Evolutionary conservation across 257 asterid genomes (phyloP), one percentile per base, ranked within the genome.

Genomic region (Salvia miltiorrhiza): DNA sequence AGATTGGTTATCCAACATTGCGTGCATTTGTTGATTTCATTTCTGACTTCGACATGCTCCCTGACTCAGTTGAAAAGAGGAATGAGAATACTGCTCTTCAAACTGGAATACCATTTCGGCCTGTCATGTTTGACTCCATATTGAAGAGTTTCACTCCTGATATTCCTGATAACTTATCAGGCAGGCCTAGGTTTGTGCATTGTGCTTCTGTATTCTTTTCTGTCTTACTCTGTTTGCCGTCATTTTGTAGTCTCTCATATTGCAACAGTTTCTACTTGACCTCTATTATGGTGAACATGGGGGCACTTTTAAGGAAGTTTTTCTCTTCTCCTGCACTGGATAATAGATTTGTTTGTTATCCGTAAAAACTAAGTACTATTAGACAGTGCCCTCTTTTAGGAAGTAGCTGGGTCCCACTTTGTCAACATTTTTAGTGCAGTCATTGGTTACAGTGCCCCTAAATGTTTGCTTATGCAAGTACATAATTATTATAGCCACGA

Each of bases 11-110:
- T 79, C 95, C 95, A 54, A 82, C 96, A 44, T 81, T 90, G 71
- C 84, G 69, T 77, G 90, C 96, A 75, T 90, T 90, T 84, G 87
- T 81, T 78, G 90, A 90, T 68, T 87, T 90, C 77, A 82, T 90
- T 81, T 79, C 88, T 75, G 79, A 87, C 67, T 87, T 87, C 70
- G 87, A 88, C 74, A 49, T 78, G 72, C 78, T 74, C 65, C 28
- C 66, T 57, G 83, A 86, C 77, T 68, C 86, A 72, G 83, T 69
- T 71, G 57, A 77, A 76, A 76, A 79, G 82, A 77, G 73, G 75
- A 82, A 70, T 76, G 89, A 77, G 68, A 76, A 68, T 64, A 47
- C 28, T 67, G 53, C 67, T 62, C 62, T 83, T 67, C 88, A 81
- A 77, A 79, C 86, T 78, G 96, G 90, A 75, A 69, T 26, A 67